These are phyloP conservation scores for Gynochthodes officinalis DNA, from an alignment of 257 asterid species.

Conservation along the genomic window DNA sequence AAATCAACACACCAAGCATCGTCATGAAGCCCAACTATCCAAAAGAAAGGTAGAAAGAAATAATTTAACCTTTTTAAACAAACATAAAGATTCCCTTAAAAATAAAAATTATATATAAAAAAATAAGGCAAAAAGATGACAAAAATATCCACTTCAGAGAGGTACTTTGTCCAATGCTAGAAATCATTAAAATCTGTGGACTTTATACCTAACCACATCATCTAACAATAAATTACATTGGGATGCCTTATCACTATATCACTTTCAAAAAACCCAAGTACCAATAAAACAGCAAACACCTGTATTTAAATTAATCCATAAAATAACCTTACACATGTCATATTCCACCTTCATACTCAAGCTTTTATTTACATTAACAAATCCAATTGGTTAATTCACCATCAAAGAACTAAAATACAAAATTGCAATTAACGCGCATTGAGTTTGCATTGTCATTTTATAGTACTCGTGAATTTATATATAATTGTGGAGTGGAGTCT, in stretches of 20 bases:
- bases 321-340: constrained; percentile 35
- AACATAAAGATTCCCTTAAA: background rate
- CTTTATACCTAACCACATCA: constrained; percentile 6
- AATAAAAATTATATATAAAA: background rate
- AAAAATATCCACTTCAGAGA: constrained; percentile 12
- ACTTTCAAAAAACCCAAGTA: constrained; percentile 30
- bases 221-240: background rate
- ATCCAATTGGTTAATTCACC: background rate
- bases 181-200: background rate
- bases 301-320: constrained; percentile 23
- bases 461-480: too few relatives aligned
- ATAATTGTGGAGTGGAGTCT: too few relatives aligned
- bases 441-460: too few relatives aligned
- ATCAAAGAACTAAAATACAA: background rate
- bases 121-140: background rate
- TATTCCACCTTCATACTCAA: constrained; percentile 29
- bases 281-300: constrained; percentile 42
- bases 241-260: constrained; percentile 22
- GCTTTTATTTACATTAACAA: constrained; percentile 34
- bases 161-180: background rate
- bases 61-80: background rate
- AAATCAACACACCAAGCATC: too few relatives aligned
- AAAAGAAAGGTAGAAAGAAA: background rate
- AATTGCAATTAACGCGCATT: too few relatives aligned
- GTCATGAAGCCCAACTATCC: background rate